Conservation (phyloP, 805 yeast genomes). For the Starmerella cellae region DNA sequence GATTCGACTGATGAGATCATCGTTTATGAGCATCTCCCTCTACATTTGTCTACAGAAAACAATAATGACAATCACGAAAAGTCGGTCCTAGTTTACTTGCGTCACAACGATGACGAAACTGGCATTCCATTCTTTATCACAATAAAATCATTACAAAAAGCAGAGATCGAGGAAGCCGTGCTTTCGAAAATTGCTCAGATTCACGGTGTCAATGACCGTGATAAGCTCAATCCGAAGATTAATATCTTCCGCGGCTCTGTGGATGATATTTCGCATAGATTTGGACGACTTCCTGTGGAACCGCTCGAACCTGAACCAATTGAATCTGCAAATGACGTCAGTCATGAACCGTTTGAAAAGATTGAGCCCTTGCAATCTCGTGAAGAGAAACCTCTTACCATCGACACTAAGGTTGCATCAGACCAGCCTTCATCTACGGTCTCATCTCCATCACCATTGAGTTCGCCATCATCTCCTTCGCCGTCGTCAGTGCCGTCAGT, state of each 20-base stretch:
- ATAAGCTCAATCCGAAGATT: neutral
- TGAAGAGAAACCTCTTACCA: neutral
- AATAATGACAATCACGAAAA: neutral
- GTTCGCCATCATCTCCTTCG: neutral
- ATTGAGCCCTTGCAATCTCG: neutral
- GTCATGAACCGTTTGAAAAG: conserved; percentile 1
- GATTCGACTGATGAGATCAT: conserved; percentile 48
- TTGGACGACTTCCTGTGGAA: neutral
- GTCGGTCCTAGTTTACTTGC: conserved; percentile 3
- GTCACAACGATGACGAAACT: conserved; percentile 30
- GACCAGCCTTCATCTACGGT: neutral
- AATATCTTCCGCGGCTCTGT: conserved; percentile 3
- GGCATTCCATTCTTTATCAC: conserved; percentile 49
- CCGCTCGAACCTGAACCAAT: neutral
- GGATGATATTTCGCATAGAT: conserved; percentile 6
- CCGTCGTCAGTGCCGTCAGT: neutral
- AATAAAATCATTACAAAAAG: neutral
- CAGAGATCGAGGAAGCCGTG: neutral
- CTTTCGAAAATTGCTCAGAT: neutral
- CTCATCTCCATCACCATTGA: neutral
- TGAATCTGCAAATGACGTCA: neutral
- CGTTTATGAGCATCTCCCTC: conserved; percentile 60
- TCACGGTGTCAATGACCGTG: neutral
- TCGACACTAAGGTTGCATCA: too few species aligned
- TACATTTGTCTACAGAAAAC: neutral